A percentile compares a stretch with the other conserved stretches of the same genome.
phyloP scores from a whole-genome alignment of 2,329 filamentous ascomycete species.

The Fusarium acutatum region DNA sequence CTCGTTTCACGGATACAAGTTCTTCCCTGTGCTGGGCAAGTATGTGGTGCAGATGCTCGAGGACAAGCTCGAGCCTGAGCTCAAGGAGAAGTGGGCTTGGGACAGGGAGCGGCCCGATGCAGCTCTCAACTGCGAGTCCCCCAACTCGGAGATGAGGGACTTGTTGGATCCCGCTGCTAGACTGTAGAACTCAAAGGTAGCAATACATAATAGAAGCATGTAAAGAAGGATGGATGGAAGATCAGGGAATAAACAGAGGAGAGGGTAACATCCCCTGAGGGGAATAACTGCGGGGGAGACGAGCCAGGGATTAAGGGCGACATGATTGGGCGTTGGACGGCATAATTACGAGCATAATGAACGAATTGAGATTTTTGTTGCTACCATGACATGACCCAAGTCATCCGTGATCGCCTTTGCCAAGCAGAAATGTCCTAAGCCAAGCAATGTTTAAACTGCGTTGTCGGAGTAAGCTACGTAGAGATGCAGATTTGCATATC shows the following conservation, averaged over 20 bases:
- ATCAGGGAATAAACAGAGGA: slow-evolving; percentile 1
- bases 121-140: slow-evolving; percentile 63
- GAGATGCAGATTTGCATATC: background rate
- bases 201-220: slow-evolving; percentile 5
- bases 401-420: background rate
- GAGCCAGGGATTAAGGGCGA: slow-evolving; percentile 2
- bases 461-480: slow-evolving; percentile 17
- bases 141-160: slow-evolving; percentile 65
- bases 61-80: slow-evolving; percentile 52
- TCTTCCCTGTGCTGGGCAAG: slow-evolving; percentile 70
- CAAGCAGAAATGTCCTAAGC: background rate
- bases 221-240: slow-evolving; percentile 1
- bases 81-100: slow-evolving; percentile 63
- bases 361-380: slow-evolving; percentile 12
- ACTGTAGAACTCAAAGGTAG: slow-evolving; percentile 33
- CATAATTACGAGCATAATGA: slow-evolving; percentile 26
- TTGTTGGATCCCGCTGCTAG: slow-evolving; percentile 48
- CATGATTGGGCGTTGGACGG: slow-evolving; percentile 10
- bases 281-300: slow-evolving; percentile 20
- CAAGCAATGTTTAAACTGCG: background rate
- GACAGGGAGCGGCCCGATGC: slow-evolving; percentile 66
- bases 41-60: slow-evolving; percentile 68
- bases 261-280: slow-evolving; percentile 11
- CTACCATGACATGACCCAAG: background rate
- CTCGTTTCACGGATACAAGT: slow-evolving; percentile 75